Evolutionary conservation across 2,329 filamentous ascomycete species (phyloP).

Genomic region (Dactylellina cionopaga): DNA sequence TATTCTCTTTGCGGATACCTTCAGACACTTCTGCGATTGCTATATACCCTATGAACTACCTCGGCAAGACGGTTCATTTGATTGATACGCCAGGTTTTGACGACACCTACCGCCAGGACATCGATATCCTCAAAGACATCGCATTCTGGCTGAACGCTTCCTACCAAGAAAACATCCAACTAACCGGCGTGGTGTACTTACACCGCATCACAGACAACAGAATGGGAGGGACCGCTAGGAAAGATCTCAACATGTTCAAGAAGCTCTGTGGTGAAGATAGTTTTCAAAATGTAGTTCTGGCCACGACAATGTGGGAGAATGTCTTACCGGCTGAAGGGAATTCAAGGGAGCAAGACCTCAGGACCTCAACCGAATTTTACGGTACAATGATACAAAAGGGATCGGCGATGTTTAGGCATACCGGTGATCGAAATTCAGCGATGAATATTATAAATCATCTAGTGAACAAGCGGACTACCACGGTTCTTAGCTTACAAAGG

Average conservation of each 20-base stretch:
- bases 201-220: conserved; percentile 60
- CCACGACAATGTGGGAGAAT: conserved; percentile 62
- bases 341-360: background rate
- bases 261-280: conserved; percentile 62
- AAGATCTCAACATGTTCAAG: conserved; percentile 63
- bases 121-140: conserved; percentile 58
- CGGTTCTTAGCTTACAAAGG: background rate
- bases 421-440: background rate
- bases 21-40: background rate
- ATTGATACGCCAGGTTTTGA: conserved; percentile 60
- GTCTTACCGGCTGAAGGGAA: background rate
- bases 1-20: no score
- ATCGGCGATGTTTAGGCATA: background rate
- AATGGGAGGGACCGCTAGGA: conserved; percentile 61
- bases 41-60: background rate
- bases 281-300: conserved; percentile 61
- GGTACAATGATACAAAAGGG: background rate
- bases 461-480: conserved; percentile 5
- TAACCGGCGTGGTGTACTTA: conserved; percentile 59
- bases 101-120: conserved; percentile 57
- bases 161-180: conserved; percentile 55
- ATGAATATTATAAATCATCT: conserved; percentile 5
- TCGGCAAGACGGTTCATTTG: conserved; percentile 55
- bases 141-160: conserved; percentile 55
- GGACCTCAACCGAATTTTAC: conserved; percentile 1